Evolutionary conservation across 352 stramenopile species (phyloP).

Genomic region (Phytophthora pistaciae): DNA sequence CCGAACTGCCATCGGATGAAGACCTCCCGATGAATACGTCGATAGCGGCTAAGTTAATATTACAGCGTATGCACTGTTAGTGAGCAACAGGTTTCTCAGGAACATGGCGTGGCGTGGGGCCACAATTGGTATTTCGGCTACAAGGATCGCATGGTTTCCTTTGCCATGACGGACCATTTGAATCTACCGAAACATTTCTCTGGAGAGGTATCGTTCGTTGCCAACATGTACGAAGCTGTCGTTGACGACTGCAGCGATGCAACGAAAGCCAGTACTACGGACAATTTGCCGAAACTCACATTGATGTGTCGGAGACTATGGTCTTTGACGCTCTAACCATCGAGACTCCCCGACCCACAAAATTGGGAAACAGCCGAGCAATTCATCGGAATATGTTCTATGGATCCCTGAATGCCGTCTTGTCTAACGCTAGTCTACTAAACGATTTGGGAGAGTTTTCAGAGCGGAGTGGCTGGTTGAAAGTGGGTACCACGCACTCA

Average conservation of each 20-base stretch:
- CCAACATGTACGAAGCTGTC: not conserved
- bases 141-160: not conserved
- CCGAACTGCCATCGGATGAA: not conserved
- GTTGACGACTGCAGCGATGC: conserved; percentile 12
- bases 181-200: conserved; percentile 6
- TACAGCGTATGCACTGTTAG: conserved; percentile 6
- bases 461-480: not conserved
- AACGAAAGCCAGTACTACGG: conserved; percentile 7
- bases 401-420: not conserved
- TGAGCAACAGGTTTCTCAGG: conserved; percentile 8
- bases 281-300: conserved; percentile 8
- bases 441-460: not conserved
- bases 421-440: conserved; percentile 3
- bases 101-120: not conserved
- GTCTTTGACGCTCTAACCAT: conserved; percentile 14
- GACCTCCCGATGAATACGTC: conserved; percentile 10
- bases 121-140: not conserved
- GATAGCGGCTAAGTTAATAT: conserved; percentile 18
- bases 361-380: not conserved
- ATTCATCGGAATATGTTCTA: conserved; percentile 6
- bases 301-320: not conserved
- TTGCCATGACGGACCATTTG: conserved; percentile 4
- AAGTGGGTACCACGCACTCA: not conserved
- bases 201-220: not conserved
- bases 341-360: conserved; percentile 14